Evolutionary conservation across 371 early-diverging fungal species (phyloP), one percentile per base, ranked within the genome.

Genomic region (Zychaea mexicana): DNA sequence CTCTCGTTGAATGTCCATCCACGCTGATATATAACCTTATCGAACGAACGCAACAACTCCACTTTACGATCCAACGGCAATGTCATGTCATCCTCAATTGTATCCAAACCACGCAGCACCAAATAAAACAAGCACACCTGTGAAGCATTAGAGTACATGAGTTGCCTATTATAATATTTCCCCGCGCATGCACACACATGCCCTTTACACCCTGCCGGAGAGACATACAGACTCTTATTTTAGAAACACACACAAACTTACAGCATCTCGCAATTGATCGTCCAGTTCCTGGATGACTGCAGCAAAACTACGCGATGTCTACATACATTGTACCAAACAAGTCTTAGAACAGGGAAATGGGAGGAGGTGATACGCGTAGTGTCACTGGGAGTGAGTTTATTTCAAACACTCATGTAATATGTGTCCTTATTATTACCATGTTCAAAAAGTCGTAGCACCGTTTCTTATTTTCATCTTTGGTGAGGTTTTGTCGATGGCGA

Each of bases 41-140:
- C 91, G 81, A 98, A 97, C 6, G 79, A 76, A 59, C 87, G 76
- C 70, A 98, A 77, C 28, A 96, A 66, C 19, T 84, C 81, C 30
- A 89, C 70, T 75, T 98, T 98, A 71, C 76, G 85, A 7, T 89
- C 86, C 39, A 90, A 74, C 22, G 81, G 78, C 38, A 98, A 79
- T 30, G 94, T 90, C 97, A 98, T 96, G 69, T 98, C 99, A 79
- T 98, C 99, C 81, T 98, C 99, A 61, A 98, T 85, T 1, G 99
- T 98, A 74, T 98, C 99, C 62, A 98, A 85, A 9, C 95, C 99
- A 52, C 99, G 90, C 62, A 98, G 85, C 39, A 96, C 86, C 33
- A 94, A 86, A 76, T 98, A 98, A 73, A 97, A 97, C 63, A 98
- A 70, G 81, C 94, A 94, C 57, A 90, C 72, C 90, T 89, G 62